Evolutionary conservation across 192 early-diverging fungal genomes (phyloP), one percentile per base, ranked within the genome.

Genomic region (Linnemannia hyalina): DNA sequence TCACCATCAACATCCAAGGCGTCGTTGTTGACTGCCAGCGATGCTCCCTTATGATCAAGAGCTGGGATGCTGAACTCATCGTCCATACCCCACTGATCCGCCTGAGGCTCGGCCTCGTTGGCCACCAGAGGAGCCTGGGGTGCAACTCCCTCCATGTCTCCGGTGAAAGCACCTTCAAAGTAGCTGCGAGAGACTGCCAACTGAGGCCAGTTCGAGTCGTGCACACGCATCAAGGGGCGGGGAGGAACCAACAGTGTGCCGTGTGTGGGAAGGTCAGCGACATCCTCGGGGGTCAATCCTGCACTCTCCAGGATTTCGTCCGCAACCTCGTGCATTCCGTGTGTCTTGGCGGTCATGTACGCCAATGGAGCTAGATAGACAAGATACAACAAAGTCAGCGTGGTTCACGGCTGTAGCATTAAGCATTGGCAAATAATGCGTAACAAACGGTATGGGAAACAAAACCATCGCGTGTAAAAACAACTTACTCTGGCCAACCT

Each of bases 131-230:
- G 89, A 29, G 87, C 89, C 55, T 85, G 88, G 35, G 88, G 82
- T 20, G 91, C 87, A 46, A 81, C 90, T 4, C 72, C 84, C 70
- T 91, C 88, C 73, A 90, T 89, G 35, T 92, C 91, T 80, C 89
- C 78, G 73, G 89, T 89, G 70, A 95, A 95, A 20, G 90, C 93
- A 36, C 93, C 92, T 71, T 97, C 97, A 88, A 99, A 98, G 85
- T 98, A 94, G 75, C 95, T 92, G 76, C 95, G 93, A 38, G 95
- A 92, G 22, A 98, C 95, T 8, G 94, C 92, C 78, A 99, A 91
- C 78, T 94, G 92, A 13, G 99, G 98, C 99, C 98, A 99, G 91
- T 99, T 97, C 54, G 92, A 85, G 81, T 99, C 96, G 54, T 90
- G 81, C 18, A 96, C 92, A 46, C 90, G 88, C 68, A 94, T 84